Evolutionary conservation across 768 basidiomycete genomes (phyloP), one percentile per base, ranked within the genome.

Genomic region (Xerocomellus intermedius): DNA sequence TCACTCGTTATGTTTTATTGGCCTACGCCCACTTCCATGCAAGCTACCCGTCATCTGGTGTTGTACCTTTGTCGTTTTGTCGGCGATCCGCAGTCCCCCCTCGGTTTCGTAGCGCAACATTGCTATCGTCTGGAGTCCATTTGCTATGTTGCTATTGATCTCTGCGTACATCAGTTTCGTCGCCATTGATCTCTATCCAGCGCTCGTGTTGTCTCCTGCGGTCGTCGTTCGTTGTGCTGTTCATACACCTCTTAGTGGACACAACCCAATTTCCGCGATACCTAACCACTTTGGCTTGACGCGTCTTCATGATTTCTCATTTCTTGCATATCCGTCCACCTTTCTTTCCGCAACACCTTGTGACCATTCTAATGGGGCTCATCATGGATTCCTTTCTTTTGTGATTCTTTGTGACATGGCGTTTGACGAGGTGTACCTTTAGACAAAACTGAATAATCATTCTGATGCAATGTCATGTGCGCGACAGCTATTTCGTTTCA

Each of bases 141-240:
- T 45, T 64, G 59, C 16, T 64, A 41, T 61, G 60, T 43, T 64
- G 66, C 67, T 67, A n/a, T 58, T 39, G 64, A 67, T 68, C 66
- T 63, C 51, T 53, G 58, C 59, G 56, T 59, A 30, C 42, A 37
- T 49, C 36, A 12, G 26, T 67, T 30, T 50, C 24, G 46, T 60
- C 49, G 58, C 55, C 52, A 54, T 55, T 36, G 66, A 59, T 62
- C 36, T 61, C 41, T 54, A 55, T 52, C 43, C 41, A 50, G 60
- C 61, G 55, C 37, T 55, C 44, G 64, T 36, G 41, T 55, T 60
- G 53, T 52, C 26, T 28, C n/a, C 53, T 41, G 50, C 38, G 38
- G 38, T 56, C 30, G 50, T 55, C 44, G 21, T 52, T 64, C 22
- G 53, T 52, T 55, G 45, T 63, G 56, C 28, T 68, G 44, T 63